A percentile compares a stretch with the other conserved stretches of the same genome.
These are phyloP conservation scores for Verticillium tricorpus DNA, from an alignment of 2,329 filamentous ascomycete genomes.

Conservation along the genomic window DNA sequence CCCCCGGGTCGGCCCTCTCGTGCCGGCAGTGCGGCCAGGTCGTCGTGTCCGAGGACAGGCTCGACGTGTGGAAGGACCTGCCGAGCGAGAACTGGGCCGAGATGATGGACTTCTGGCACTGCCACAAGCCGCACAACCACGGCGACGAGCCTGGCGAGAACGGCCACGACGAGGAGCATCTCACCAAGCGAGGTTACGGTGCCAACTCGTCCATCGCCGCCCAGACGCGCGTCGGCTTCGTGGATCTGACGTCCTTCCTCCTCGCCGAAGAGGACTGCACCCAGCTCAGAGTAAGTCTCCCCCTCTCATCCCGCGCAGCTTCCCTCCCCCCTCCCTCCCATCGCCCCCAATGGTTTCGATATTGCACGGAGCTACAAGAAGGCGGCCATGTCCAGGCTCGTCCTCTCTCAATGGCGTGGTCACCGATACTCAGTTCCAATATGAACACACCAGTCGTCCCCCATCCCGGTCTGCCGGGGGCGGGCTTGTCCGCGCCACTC, in stretches of 20 bases:
- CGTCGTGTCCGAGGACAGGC: constrained; percentile 31
- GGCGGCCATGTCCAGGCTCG: constrained; percentile 48
- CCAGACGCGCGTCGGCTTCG: constrained; percentile 63
- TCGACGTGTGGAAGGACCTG: constrained; percentile 77
- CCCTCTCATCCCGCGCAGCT: constrained; percentile 7
- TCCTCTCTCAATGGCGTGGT: constrained; percentile 47
- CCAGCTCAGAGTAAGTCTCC: constrained; percentile 28
- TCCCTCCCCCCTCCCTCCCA: constrained; percentile 4
- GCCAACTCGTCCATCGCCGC: constrained; percentile 71
- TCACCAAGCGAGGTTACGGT: constrained; percentile 72
- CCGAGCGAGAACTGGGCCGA: constrained; percentile 98
- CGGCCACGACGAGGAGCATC: constrained; percentile 33
- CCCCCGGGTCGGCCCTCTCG: constrained; percentile 31
- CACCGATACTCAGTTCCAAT: constrained; percentile 68
- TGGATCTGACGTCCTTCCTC: constrained; percentile 76
- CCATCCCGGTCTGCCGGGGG: constrained; percentile 4
- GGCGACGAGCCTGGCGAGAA: constrained; percentile 15
- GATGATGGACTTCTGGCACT: constrained; percentile 99
- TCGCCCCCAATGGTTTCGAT: background rate
- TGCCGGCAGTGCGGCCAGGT: constrained; percentile 34
- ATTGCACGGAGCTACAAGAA: constrained; percentile 48
- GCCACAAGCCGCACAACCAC: constrained; percentile 78
- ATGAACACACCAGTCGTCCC: constrained; percentile 34
- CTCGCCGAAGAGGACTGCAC: constrained; percentile 63
- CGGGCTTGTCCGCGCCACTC: background rate